A percentile compares a stretch with the other conserved stretches of the same genome.
These are phyloP conservation scores for Leptoxyphium fumago DNA, from an alignment of 2,329 filamentous ascomycete species.

Conservation along the genomic window DNA sequence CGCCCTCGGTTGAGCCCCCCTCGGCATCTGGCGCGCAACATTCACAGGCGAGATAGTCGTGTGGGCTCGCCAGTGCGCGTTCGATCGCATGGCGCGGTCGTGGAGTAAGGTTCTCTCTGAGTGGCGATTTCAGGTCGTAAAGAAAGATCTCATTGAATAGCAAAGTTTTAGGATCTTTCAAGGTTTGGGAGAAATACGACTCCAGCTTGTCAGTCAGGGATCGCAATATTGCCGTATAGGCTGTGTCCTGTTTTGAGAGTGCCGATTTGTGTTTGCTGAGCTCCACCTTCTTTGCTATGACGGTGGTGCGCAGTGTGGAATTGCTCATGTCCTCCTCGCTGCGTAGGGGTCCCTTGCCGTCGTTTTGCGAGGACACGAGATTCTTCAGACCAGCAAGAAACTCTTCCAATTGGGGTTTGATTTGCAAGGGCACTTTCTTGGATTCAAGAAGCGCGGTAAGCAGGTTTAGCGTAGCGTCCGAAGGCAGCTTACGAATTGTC, in stretches of 20 bases:
- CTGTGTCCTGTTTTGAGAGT: conserved; percentile 55
- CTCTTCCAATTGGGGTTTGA: conserved; percentile 20
- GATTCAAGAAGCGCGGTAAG: conserved; percentile 11
- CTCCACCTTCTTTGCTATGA: conserved; percentile 69
- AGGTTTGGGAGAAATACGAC: conserved; percentile 28
- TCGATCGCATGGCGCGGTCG: conserved; percentile 56
- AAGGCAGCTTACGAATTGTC: conserved; percentile 45
- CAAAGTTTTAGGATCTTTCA: conserved; percentile 36
- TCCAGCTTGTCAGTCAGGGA: conserved; percentile 37
- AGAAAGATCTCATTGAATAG: conserved; percentile 60
- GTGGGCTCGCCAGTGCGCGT: conserved; percentile 54
- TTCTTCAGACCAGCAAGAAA: conserved; percentile 7
- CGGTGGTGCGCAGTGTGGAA: conserved; percentile 58
- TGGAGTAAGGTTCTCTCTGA: conserved; percentile 61
- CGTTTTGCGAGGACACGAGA: conserved; percentile 9
- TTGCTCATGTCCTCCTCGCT: conserved; percentile 61
- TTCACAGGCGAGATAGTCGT: conserved; percentile 62
- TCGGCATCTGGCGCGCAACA: conserved; percentile 40
- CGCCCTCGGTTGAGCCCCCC: conserved; percentile 23
- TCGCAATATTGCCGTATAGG: conserved; percentile 53
- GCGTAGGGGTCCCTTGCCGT: conserved; percentile 35
- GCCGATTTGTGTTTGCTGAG: conserved; percentile 59
- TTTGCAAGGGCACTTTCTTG: background rate
- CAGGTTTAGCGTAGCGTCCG: conserved; percentile 36
- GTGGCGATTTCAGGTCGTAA: conserved; percentile 56